phyloP scores from a whole-genome alignment of 345 rosid species.

The Trapa bicornis region DNA sequence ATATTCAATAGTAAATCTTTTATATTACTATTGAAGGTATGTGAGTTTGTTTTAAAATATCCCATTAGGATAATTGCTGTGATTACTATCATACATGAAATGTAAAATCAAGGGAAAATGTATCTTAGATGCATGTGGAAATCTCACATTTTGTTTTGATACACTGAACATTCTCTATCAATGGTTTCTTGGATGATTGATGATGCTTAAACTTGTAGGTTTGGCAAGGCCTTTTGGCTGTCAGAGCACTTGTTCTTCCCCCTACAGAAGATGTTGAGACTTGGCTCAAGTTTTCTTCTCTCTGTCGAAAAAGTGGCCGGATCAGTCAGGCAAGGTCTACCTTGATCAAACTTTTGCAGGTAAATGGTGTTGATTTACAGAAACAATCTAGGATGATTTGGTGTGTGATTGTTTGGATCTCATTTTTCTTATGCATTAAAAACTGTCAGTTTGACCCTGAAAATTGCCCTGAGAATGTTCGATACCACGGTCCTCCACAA shows the following conservation, averaged over 20 bases:
- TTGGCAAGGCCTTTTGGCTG: constrained; percentile 85
- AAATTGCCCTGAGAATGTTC: constrained; percentile 50
- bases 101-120: neutral
- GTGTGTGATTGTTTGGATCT: constrained; percentile 1
- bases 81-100: neutral
- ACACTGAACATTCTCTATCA: neutral
- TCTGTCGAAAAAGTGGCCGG: constrained; percentile 79
- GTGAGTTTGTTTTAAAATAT: neutral
- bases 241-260: constrained; percentile 88
- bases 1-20: neutral
- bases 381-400: neutral
- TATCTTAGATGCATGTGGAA: neutral
- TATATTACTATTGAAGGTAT: neutral
- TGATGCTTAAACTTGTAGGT: constrained; percentile 31
- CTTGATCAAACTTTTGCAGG: constrained; percentile 85
- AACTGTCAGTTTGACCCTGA: constrained; percentile 79
- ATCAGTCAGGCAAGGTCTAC: constrained; percentile 96
- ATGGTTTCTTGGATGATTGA: neutral
- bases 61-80: neutral
- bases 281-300: constrained; percentile 93
- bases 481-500: constrained; percentile 87
- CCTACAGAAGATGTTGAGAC: constrained; percentile 86
- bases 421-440: constrained; percentile 4
- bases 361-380: constrained; percentile 12
- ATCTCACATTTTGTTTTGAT: neutral